Evolutionary conservation across 371 early-diverging fungal genomes (phyloP).

Genomic region (Circinella minor): DNA sequence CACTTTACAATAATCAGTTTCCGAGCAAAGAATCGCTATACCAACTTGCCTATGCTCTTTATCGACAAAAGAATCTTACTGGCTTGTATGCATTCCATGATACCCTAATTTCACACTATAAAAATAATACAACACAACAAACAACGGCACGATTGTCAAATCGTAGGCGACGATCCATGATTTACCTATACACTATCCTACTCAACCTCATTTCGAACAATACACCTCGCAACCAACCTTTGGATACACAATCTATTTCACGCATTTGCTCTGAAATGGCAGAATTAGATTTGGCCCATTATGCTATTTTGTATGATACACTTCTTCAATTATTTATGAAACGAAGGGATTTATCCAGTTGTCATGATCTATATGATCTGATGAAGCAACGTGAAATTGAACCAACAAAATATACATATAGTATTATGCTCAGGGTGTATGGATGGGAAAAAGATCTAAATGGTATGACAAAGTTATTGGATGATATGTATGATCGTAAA

Average conservation of each 20-base stretch:
- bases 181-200: conserved; percentile 25
- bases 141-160: conserved; percentile 7
- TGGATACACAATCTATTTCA: conserved; percentile 8
- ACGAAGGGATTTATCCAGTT: conserved; percentile 5
- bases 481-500: conserved; percentile 22
- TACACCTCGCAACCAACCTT: background rate
- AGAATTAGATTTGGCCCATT: background rate
- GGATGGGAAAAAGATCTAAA: conserved; percentile 9
- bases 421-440: conserved; percentile 15
- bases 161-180: conserved; percentile 16
- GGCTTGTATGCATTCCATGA: conserved; percentile 26
- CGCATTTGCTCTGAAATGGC: conserved; percentile 17
- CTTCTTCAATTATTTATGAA: conserved; percentile 13
- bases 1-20: conserved; percentile 4
- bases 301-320: conserved; percentile 12
- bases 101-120: conserved; percentile 20
- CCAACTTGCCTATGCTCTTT: conserved; percentile 20
- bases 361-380: conserved; percentile 13
- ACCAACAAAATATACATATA: conserved; percentile 20
- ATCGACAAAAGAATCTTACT: conserved; percentile 16
- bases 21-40: conserved; percentile 25
- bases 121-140: background rate
- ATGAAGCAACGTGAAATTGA: conserved; percentile 8
- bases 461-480: conserved; percentile 12
- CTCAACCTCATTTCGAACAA: conserved; percentile 14